A percentile compares a stretch with the other conserved stretches of the same genome.
These are phyloP conservation scores for Kuraishia ogatae DNA, from an alignment of 805 yeast species.

Conservation along the genomic window DNA sequence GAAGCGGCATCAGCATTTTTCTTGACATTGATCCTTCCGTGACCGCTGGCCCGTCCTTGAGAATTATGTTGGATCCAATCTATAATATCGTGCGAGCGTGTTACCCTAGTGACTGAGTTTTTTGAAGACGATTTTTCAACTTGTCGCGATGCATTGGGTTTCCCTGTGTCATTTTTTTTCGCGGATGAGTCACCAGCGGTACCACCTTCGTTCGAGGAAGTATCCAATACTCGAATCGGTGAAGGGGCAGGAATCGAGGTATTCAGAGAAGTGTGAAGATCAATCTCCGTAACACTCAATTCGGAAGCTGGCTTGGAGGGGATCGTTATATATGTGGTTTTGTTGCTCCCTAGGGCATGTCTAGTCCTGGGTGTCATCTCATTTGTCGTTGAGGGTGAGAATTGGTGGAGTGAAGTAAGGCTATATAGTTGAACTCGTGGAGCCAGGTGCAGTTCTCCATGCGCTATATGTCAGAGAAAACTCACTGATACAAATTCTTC, in stretches of 20 bases:
- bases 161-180: not conserved
- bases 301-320: not conserved
- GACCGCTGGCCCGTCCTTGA: not conserved
- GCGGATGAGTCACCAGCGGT: not conserved
- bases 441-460: not conserved
- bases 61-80: not conserved
- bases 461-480: not conserved
- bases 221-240: not conserved
- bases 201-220: not conserved
- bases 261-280: not conserved
- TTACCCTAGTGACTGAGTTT: not conserved
- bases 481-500: not conserved
- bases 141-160: not conserved
- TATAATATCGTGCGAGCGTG: not conserved
- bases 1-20: not conserved
- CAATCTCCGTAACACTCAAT: not conserved
- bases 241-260: not conserved
- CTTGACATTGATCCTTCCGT: not conserved
- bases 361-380: not conserved
- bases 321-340: not conserved
- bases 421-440: not conserved
- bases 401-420: not conserved
- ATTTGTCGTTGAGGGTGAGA: not conserved
- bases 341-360: not conserved
- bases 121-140: not conserved